Conservation (phyloP, 2,329 filamentous ascomycete species). For the Claviceps sp. region DNA sequence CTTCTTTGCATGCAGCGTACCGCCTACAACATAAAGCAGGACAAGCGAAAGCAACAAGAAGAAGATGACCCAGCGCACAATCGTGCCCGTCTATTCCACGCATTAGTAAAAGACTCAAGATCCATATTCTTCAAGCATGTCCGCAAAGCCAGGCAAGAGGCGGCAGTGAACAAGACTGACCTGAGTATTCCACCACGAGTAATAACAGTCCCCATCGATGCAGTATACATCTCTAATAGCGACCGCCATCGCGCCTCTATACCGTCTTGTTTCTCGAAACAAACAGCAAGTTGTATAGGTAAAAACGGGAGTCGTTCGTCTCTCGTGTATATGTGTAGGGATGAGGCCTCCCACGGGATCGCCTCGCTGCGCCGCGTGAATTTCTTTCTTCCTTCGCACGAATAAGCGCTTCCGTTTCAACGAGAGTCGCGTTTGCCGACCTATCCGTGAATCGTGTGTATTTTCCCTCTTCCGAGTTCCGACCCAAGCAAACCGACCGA, state of each 20-base stretch:
- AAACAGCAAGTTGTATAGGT: too few relatives aligned
- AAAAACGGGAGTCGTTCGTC: too few relatives aligned
- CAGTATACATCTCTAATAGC: conserved; percentile 1
- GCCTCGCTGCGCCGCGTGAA: too few relatives aligned
- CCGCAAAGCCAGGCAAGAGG: neutral
- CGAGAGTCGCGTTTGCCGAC: too few relatives aligned
- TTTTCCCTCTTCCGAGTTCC: too few relatives aligned
- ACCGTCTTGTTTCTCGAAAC: too few relatives aligned
- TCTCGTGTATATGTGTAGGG: neutral
- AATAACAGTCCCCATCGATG: conserved; percentile 1
- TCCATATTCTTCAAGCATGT: neutral
- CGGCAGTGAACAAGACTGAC: conserved; percentile 9
- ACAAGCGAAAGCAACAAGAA: conserved; percentile 45
- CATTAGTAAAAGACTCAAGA: neutral
- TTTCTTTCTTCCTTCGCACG: too few relatives aligned
- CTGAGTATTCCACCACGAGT: conserved; percentile 17
- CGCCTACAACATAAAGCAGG: conserved; percentile 49
- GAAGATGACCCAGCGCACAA: conserved; percentile 61
- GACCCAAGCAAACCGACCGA: too few relatives aligned
- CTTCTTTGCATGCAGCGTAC: conserved; percentile 55
- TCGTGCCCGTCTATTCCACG: conserved; percentile 40
- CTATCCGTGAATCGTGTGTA: too few relatives aligned
- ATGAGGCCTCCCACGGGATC: too few relatives aligned
- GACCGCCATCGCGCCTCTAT: neutral
- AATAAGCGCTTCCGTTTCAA: too few relatives aligned